phyloP scores from a whole-genome alignment of 495 filamentous ascomycete genomes.

The Aspergillus affinis region DNA sequence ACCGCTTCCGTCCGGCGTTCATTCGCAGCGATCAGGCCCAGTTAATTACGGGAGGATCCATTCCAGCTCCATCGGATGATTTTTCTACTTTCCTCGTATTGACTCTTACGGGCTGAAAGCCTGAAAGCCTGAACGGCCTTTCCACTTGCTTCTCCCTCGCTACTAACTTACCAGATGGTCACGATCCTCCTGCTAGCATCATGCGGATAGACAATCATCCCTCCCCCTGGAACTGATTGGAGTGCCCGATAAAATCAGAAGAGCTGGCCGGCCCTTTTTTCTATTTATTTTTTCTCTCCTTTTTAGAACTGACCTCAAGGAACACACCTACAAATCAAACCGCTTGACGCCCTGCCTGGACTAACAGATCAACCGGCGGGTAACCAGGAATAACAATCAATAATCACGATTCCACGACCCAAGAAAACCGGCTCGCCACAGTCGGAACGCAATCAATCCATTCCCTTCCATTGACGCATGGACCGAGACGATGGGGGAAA shows the following conservation, averaged over 20 bases:
- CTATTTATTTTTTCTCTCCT: background rate
- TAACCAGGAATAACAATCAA: background rate
- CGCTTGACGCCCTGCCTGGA: no score
- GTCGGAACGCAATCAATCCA: conserved; percentile 13
- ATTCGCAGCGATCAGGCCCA: no score
- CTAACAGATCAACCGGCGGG: no score
- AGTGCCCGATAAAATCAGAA: no score
- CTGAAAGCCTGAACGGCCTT: no score
- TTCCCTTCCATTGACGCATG: conserved; percentile 3
- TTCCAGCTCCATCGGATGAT: no score
- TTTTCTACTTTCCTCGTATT: no score
- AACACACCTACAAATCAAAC: background rate
- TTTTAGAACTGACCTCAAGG: no score
- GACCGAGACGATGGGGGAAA: background rate
- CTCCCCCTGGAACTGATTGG: no score
- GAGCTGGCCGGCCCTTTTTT: background rate
- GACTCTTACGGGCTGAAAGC: no score
- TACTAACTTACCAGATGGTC: background rate
- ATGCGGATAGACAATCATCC: background rate
- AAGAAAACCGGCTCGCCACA: conserved; percentile 25
- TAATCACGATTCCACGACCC: conserved; percentile 6
- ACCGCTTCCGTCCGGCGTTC: conserved; percentile 13
- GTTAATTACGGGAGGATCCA: conserved; percentile 11
- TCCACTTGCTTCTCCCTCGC: no score
- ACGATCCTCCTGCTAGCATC: background rate